Evolutionary conservation across 345 rosid genomes (phyloP).

Genomic region (Brassica juncea): DNA sequence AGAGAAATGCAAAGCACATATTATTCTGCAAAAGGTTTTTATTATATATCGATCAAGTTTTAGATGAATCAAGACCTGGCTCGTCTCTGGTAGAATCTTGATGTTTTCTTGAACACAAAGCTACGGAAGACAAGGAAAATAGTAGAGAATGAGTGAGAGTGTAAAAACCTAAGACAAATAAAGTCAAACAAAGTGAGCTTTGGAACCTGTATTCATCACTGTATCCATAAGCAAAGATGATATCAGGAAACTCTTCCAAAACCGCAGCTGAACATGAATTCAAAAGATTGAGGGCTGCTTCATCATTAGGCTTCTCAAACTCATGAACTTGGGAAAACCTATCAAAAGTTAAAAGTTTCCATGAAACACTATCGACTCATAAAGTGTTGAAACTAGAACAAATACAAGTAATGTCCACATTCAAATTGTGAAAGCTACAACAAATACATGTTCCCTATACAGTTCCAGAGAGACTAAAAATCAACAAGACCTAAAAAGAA

Average conservation of each 20-base stretch:
- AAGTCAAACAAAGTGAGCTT: conserved; percentile 2
- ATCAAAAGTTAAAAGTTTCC: background rate
- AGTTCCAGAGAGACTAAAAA: background rate
- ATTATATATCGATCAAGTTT: background rate
- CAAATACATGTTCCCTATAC: background rate
- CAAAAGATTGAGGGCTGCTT: conserved; percentile 66
- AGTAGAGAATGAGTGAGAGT: background rate
- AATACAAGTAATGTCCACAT: background rate
- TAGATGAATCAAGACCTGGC: conserved; percentile 53
- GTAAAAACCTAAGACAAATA: background rate
- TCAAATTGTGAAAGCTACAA: no score
- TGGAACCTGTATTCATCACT: conserved; percentile 72
- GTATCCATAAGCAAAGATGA: conserved; percentile 78
- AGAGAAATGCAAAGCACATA: background rate
- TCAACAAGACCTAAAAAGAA: background rate
- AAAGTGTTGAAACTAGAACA: background rate
- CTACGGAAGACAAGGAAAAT: conserved; percentile 42
- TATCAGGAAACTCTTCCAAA: conserved; percentile 72
- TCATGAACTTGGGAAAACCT: conserved; percentile 71
- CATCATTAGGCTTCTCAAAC: conserved; percentile 81
- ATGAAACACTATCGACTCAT: background rate
- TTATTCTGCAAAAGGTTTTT: background rate
- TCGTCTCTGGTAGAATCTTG: conserved; percentile 83
- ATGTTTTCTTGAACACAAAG: conserved; percentile 77
- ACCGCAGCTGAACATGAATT: conserved; percentile 66